Percentiles rank a stretch among this genome's conserved stretches.
phyloP scores from a whole-genome alignment of 441 rosid genomes.

The Pelargonium cotyledonis region DNA sequence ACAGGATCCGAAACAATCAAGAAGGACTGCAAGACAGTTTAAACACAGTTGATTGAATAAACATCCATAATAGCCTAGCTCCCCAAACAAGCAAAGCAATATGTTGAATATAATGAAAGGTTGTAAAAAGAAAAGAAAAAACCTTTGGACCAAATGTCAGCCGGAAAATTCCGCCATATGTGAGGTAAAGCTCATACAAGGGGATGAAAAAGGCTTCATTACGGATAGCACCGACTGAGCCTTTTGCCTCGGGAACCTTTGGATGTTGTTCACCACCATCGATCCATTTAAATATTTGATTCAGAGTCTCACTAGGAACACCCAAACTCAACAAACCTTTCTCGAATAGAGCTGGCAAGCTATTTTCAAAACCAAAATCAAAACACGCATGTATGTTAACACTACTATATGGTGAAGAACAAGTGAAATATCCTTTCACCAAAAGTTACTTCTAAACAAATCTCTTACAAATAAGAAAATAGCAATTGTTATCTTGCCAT shows the following conservation, averaged over 20 bases:
- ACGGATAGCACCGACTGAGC: constrained; percentile 50
- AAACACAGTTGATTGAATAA: neutral
- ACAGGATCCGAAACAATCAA: constrained; percentile 93
- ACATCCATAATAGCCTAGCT: constrained; percentile 1
- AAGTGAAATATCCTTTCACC: neutral
- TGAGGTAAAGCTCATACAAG: constrained; percentile 80
- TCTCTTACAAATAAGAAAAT: neutral
- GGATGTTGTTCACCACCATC: constrained; percentile 41
- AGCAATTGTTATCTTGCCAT: neutral
- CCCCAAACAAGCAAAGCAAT: neutral
- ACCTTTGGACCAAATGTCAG: constrained; percentile 96
- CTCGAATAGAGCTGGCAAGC: constrained; percentile 56
- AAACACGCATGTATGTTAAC: neutral
- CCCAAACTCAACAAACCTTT: constrained; percentile 75
- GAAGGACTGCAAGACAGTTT: constrained; percentile 54
- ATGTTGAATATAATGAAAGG: neutral
- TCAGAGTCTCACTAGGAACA: constrained; percentile 46
- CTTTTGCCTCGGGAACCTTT: constrained; percentile 84
- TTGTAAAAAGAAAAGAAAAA: constrained; percentile 19
- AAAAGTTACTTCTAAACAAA: neutral
- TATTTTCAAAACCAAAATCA: constrained; percentile 22
- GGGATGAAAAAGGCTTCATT: constrained; percentile 92
- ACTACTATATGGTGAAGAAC: neutral
- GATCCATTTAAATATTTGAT: constrained; percentile 51
- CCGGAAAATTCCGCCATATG: constrained; percentile 93